Percentiles rank a stretch among this genome's conserved stretches.
Evolutionary conservation across 768 basidiomycete species (phyloP).

Genomic region (Lentinula boryana): DNA sequence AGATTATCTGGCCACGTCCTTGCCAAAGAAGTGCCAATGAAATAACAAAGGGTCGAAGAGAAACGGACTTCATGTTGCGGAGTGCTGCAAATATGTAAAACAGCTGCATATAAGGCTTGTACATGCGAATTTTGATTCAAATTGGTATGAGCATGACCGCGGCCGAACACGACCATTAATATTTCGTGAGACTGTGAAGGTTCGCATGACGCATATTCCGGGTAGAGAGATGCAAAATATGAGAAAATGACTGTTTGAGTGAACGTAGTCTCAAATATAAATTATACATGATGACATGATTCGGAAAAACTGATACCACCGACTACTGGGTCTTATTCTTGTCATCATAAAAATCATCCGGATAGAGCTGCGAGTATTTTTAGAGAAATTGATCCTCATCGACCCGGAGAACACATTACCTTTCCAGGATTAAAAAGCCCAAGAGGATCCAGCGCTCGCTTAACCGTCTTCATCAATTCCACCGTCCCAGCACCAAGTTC

Average conservation of each 20-base stretch:
- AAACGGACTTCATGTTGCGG: neutral
- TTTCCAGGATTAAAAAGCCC: slow-evolving; percentile 84
- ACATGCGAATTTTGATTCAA: neutral
- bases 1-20: neutral
- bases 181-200: neutral
- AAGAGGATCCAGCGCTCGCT: slow-evolving; percentile 66
- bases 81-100: neutral
- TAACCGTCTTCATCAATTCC: slow-evolving; percentile 77
- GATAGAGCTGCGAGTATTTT: slow-evolving; percentile 1
- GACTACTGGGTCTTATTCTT: neutral
- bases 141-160: neutral
- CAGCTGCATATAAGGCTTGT: neutral
- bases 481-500: slow-evolving; percentile 85
- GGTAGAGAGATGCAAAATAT: neutral
- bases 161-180: neutral
- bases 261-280: neutral
- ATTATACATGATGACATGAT: neutral
- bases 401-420: slow-evolving; percentile 24
- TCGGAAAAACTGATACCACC: too few relatives aligned
- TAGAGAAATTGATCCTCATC: neutral
- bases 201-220: neutral
- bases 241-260: neutral
- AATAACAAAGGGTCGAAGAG: neutral
- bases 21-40: neutral
- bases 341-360: neutral